Base-by-base conservation (phyloP, 768 basidiomycete species). In the Serpula lacrymans region DNA sequence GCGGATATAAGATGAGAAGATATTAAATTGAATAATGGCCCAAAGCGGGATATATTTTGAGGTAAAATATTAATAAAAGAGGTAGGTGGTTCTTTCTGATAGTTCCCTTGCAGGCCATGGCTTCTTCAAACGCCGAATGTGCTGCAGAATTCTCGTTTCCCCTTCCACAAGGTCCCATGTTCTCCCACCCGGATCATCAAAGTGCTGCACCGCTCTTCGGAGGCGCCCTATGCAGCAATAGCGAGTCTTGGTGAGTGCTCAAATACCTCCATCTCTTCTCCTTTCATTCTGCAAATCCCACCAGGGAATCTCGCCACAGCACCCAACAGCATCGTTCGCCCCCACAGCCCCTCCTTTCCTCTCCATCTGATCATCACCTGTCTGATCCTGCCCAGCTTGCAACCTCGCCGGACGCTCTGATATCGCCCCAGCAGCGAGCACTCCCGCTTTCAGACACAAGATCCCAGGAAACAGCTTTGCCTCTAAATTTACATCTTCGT, bases 401-500 rank as follows among this genome's bases (percentile, higher is more conserved):
- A 51, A 51, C 34, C 48, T 26, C 40, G 45, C 47, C 48, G 47
- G 52, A 47, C 39, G 57, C 27, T 33, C 20, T 33, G 31, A 33
- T 33, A 33, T 33, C 31, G n/a, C n/a, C n/a, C n/a, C 31, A 33
- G 20, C 14, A 33, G 14, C 6, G 14, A 14, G 31, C 48, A 42
- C 55, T 42, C 51, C 44, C 52, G 53, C 48, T 45, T 24, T 32
- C 29, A 59, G 58, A 55, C 49, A 53, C 49, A 48, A 53, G 59
- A 59, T 62, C 59, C 50, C 57, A 58, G 35, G 41, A 58, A 58
- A 58, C 53, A 60, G 57, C 58, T 50, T 50, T 52, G 11, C 21
- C 56, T 41, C 57, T 55, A 58, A 60, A 60, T 60, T 52, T 57
- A 50, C 47, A 59, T 46, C 58, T 55, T 48, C 49, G 52, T 51